Evolutionary conservation across 768 basidiomycete species (phyloP), one percentile per base, ranked within the genome.

Genomic region (Phaeotremella skinneri): DNA sequence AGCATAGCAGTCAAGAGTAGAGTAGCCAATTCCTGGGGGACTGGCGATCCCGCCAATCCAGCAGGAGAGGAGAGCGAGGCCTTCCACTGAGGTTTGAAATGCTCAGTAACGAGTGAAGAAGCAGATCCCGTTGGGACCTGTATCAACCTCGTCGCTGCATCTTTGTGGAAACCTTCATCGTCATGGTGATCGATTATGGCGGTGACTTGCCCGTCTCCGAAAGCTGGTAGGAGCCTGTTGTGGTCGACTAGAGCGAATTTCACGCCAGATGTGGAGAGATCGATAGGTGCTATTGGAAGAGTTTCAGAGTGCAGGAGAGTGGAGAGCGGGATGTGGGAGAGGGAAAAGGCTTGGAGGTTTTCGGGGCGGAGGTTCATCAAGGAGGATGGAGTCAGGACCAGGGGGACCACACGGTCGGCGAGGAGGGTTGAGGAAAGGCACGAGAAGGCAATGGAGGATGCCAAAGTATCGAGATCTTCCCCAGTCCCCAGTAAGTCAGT

Each of bases 111-210:
- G 13, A 87, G 79, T 0, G 85, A 84, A 1, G 90, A 77, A 71
- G 90, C 91, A 61, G 89, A 91, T 2, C 94, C 96, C 4, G 69
- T 75, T 0, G 86, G 84, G 1, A 79, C 76, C 39, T 78, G 73
- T 52, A 97, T 81, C 56, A 84, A 77, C 21, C 93, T 83, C 2
- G 88, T 87, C 0, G 85, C 29, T 0, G 79, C 83, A 53, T 83
- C 81, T 3, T 74, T 76, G 74, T 96, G 83, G 1, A 81, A 75
- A 0, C 82, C 80, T 69, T 98, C 93, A 75, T 99, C 94, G 16
- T 81, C 85, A 70, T 98, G 92, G 71, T 99, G 94, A 74, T 99
- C 96, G 26, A 98, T 79, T 53, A 98, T 80, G 2, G 87, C 86
- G 0, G 83, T 80, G 9, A 98, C 90, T n/a, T 78, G 76, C 45